Base-by-base conservation (phyloP, 176 grass and related monocot species). In the Metroxylon sagu region DNA sequence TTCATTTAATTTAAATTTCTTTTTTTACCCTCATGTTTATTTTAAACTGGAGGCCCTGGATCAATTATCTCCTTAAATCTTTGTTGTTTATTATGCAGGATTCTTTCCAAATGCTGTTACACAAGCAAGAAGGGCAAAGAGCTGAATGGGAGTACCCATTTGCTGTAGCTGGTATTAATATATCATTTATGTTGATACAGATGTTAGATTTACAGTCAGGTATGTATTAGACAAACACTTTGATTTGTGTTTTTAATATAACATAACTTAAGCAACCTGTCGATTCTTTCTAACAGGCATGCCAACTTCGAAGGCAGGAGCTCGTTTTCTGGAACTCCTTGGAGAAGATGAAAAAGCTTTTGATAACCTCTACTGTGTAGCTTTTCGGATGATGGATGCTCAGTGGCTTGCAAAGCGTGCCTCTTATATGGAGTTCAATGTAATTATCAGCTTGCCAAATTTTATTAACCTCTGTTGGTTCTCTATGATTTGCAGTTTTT, bases 381-480 rank as follows among this genome's bases (percentile, higher is more conserved):
- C 93, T 70, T 97, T 97, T 65, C 81, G 63, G 17, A 50, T 97
- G 73, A 77, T 97, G 29, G 93, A 97, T 80, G 87, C 87, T 59
- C 83, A 88, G 51, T 97, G 93, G 93, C 87, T 97, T 14, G 80
- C 73, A 50, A 90, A 87, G 68, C 75, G 75, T 52, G 93, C 93
- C 60, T 97, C 93, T 3, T 97, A 97, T 67, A 91, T 97, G 93
- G 87, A 97, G 71, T 97, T 97, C 59, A 88, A 91, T 80, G 93
- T 91, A 71, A 82, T 61, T 48, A 16, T 66, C 12, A 23, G 19
- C 25, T 14, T 56, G 5, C 12, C 60, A 14, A 48, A 39, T 0
- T 59, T 62, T 15, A 5, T 0, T 48, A 26, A 43, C 35, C 35
- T 56, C 3, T 60, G 39, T 17, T 25, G 19, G 25, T 26, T 15